These are phyloP conservation scores for Mucor plumbeus DNA, from an alignment of 371 early-diverging fungal species.

Conservation along the genomic window DNA sequence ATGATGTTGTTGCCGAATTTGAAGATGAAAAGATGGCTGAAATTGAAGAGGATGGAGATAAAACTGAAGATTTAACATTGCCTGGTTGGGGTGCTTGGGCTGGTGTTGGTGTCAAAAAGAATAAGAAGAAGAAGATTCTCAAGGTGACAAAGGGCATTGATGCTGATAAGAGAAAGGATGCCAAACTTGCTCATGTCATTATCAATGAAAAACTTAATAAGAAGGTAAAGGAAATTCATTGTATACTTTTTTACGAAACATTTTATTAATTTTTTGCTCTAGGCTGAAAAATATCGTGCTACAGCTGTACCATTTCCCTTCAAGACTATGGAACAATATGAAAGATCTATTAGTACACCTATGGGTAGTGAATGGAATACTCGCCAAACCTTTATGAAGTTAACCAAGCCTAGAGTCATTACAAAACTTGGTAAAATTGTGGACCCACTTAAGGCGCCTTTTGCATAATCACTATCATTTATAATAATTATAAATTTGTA, in stretches of 20 bases:
- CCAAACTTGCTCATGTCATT: slow-evolving; percentile 84
- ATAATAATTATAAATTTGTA: not conserved
- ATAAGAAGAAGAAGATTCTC: slow-evolving; percentile 63
- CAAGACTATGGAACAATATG: slow-evolving; percentile 86
- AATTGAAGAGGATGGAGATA: slow-evolving; percentile 74
- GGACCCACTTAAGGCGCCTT: slow-evolving; percentile 76
- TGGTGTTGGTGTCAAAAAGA: slow-evolving; percentile 72
- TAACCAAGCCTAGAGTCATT: slow-evolving; percentile 81
- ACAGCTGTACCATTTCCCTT: slow-evolving; percentile 85
- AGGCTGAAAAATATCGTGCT: slow-evolving; percentile 77
- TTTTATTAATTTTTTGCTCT: slow-evolving; percentile 8
- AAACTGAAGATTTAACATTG: slow-evolving; percentile 81
- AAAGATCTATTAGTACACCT: slow-evolving; percentile 81
- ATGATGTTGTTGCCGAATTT: slow-evolving; percentile 89
- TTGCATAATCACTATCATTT: slow-evolving; percentile 46
- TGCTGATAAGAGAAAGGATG: slow-evolving; percentile 75
- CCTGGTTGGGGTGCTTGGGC: slow-evolving; percentile 97
- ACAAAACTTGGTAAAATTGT: slow-evolving; percentile 89
- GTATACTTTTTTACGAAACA: not conserved
- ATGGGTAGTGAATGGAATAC: slow-evolving; percentile 98
- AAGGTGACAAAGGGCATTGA: slow-evolving; percentile 74
- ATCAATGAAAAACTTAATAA: slow-evolving; percentile 87
- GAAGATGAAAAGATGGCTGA: slow-evolving; percentile 79
- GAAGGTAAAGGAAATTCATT: slow-evolving; percentile 56
- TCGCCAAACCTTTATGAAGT: slow-evolving; percentile 66